Conservation (phyloP, 768 basidiomycete species). For the Rhizopogon salebrosus region DNA sequence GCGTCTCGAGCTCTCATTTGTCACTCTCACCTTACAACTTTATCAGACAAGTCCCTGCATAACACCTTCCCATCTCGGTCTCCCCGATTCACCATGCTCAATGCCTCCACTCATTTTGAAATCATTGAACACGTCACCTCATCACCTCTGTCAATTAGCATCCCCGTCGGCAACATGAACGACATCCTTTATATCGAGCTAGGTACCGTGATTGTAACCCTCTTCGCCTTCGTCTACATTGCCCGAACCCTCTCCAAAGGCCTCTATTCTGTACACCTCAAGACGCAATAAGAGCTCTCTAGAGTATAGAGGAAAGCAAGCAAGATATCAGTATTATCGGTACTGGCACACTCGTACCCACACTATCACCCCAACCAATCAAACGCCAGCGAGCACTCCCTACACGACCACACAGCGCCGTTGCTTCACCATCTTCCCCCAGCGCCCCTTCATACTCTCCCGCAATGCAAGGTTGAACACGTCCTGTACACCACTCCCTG, state of each 20-base stretch:
- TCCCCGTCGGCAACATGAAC: constrained; percentile 31
- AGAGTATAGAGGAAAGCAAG: constrained; percentile 17
- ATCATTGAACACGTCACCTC: neutral
- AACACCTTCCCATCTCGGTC: constrained; percentile 8
- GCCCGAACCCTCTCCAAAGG: constrained; percentile 17
- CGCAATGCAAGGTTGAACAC: constrained; percentile 86
- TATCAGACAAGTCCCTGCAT: constrained; percentile 4
- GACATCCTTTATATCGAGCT: constrained; percentile 30
- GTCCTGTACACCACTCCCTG: constrained; percentile 83
- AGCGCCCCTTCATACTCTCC: constrained; percentile 81
- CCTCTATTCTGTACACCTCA: constrained; percentile 17
- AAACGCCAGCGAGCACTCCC: constrained; percentile 3
- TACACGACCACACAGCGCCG: constrained; percentile 64
- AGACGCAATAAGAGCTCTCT: constrained; percentile 15
- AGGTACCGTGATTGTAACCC: constrained; percentile 28
- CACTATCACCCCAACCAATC: neutral
- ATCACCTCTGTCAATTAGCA: constrained; percentile 6
- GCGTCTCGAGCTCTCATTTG: neutral
- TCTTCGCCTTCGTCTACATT: constrained; percentile 31
- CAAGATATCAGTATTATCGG: constrained; percentile 21
- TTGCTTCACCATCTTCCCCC: constrained; percentile 67
- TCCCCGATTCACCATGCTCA: constrained; percentile 21
- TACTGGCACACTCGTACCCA: neutral
- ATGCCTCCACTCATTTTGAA: constrained; percentile 13
- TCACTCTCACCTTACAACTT: neutral